Evolutionary conservation across 23 red algal species (phyloP), one percentile per base, ranked within the genome.

Genomic region (Gracilaria domingensis): DNA sequence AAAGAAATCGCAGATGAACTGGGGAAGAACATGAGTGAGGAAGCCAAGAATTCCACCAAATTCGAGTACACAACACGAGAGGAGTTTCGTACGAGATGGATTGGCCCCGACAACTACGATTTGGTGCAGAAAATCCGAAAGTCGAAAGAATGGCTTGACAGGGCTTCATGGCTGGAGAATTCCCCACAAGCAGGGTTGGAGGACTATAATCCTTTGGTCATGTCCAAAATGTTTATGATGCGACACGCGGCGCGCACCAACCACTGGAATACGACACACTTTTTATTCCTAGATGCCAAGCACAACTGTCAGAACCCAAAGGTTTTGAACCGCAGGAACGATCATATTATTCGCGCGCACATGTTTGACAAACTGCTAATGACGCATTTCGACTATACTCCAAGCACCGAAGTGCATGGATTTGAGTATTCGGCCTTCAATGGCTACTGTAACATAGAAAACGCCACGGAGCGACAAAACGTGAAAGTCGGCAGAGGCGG

Each of bases 141-240:
- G 66, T 77, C 67, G 8, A 45, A 58, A 11, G 71, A 77, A 25
- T 88, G 84, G 84, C 21, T 45, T 0, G 45, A 48, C 8, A 81
- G 73, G 13, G 87, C 87, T 23, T 91, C 87, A 13, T 91, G 87
- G 87, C 76, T 91, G 9, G 74, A 58, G 47, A 91, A 82, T 21
- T 91, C 87, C 6, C 87, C 87, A 29, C 87, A 91, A 58, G 76
- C 56, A 12, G 42, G 39, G 4, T 54, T 91, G 51, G 39, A 76
- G 57, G 57, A 82, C 29, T 91, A 91, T 36, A 91, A 91, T 26
- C 75, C 87, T 4, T 34, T 82, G 4, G 87, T 91, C 24, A 91
- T 91, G 87, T 80, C 87, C 1, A 91, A 91, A 75, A 91, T 91
- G 87, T 91, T 91, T 40, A 82, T 91, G 87, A 91, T 91, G 75